A percentile compares a stretch with the other conserved stretches of the same genome.
phyloP scores from a whole-genome alignment of 306 rosid species.

The barrel medic (Medicago truncatula) region MtrunA17r5.0-ANR NC_053046.1:33943501-33944000 shows the following conservation, averaged over 20 bases:
- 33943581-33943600: too few relatives aligned
- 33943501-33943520: too few relatives aligned
- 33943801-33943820: not conserved
- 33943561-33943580: too few relatives aligned
- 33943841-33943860: not conserved
- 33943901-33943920: not conserved
- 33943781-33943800: not conserved
- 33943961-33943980: too few relatives aligned
- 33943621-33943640: too few relatives aligned
- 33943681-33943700: conserved; percentile 3
- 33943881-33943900: too few relatives aligned
- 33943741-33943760: not conserved
- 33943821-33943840: not conserved
- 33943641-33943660: not conserved
- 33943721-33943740: not conserved
- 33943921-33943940: not conserved
- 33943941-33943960: too few relatives aligned
- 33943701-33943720: not conserved
- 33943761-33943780: not conserved
- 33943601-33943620: too few relatives aligned
- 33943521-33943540: too few relatives aligned
- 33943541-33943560: too few relatives aligned
- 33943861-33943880: not conserved
- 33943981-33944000: conserved; percentile 28
- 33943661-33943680: not conserved